Percentiles rank a stretch among this genome's conserved stretches.
Evolutionary conservation across 768 basidiomycete species (phyloP).

Genomic region (Mycena sanguinolenta): DNA sequence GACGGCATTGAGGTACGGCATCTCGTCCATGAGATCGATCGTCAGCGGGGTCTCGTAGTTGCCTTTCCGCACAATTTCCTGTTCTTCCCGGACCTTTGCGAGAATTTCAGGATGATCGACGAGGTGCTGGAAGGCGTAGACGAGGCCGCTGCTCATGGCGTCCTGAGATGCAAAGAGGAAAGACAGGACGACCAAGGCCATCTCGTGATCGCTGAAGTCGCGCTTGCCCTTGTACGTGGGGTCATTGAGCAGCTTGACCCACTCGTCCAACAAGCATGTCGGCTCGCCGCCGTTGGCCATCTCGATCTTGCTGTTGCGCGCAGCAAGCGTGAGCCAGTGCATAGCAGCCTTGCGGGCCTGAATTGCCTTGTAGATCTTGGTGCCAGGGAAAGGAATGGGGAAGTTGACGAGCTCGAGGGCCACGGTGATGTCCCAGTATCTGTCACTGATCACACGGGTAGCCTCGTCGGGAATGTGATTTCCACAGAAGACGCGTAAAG

Average conservation of each 20-base stretch:
- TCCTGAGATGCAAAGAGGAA: constrained; percentile 98
- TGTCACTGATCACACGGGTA: constrained; percentile 85
- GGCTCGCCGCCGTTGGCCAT: constrained; percentile 87
- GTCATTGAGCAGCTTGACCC: constrained; percentile 82
- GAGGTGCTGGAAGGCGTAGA: constrained; percentile 96
- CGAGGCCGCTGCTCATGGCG: constrained; percentile 97
- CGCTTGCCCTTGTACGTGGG: constrained; percentile 80
- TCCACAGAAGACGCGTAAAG: constrained; percentile 96
- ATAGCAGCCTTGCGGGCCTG: constrained; percentile 91
- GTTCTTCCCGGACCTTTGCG: constrained; percentile 92
- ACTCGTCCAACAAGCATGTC: constrained; percentile 92
- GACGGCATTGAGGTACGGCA: constrained; percentile 93
- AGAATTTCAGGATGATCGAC: constrained; percentile 92
- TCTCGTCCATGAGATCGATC: constrained; percentile 90
- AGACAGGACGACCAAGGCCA: constrained; percentile 96
- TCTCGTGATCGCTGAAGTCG: constrained; percentile 94
- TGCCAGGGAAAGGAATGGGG: constrained; percentile 94
- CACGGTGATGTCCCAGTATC: constrained; percentile 96
- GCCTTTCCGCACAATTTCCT: constrained; percentile 84
- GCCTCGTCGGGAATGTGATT: constrained; percentile 87
- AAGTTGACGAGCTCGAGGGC: constrained; percentile 99
- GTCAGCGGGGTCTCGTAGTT: constrained; percentile 84
- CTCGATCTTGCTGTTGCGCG: constrained; percentile 80
- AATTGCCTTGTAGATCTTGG: constrained; percentile 94
- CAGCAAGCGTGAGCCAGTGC: constrained; percentile 84